Conservation (phyloP, 495 filamentous ascomycete genomes). For the Trichocladium uniseriatum region DNA sequence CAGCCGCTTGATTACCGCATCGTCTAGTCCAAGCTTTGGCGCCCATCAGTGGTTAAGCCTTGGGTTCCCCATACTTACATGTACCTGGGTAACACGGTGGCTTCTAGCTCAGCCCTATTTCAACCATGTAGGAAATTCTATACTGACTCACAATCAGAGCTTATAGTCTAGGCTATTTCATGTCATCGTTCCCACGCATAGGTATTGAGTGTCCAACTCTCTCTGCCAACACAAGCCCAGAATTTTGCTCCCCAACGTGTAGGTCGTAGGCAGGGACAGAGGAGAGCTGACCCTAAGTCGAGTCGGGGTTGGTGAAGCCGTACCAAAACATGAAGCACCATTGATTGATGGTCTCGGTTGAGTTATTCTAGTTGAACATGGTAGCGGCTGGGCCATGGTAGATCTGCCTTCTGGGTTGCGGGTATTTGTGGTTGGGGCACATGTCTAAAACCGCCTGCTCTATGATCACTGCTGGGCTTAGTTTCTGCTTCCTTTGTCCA, state of each 20-base stretch:
- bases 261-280: constrained; percentile 13
- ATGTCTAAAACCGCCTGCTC: constrained; percentile 30
- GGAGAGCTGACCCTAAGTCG: constrained; percentile 11
- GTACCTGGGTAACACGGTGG: no score
- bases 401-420: constrained; percentile 41
- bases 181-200: constrained; percentile 16
- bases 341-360: constrained; percentile 42
- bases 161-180: constrained; percentile 19
- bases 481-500: constrained; percentile 24
- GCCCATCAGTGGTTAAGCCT: no score
- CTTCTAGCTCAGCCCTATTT: no score
- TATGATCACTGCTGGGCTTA: no score
- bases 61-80: no score
- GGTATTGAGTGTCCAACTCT: constrained; percentile 21
- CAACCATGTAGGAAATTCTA: no score
- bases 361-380: constrained; percentile 37
- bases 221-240: constrained; percentile 15
- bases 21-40: no score
- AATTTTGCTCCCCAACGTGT: constrained; percentile 13
- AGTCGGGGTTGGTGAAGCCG: constrained; percentile 11
- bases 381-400: constrained; percentile 40
- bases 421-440: constrained; percentile 38
- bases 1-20: no score
- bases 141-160: no score
- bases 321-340: constrained; percentile 41